Conservation (phyloP, 805 yeast species). For the Wickerhamiella domercqiae region DNA sequence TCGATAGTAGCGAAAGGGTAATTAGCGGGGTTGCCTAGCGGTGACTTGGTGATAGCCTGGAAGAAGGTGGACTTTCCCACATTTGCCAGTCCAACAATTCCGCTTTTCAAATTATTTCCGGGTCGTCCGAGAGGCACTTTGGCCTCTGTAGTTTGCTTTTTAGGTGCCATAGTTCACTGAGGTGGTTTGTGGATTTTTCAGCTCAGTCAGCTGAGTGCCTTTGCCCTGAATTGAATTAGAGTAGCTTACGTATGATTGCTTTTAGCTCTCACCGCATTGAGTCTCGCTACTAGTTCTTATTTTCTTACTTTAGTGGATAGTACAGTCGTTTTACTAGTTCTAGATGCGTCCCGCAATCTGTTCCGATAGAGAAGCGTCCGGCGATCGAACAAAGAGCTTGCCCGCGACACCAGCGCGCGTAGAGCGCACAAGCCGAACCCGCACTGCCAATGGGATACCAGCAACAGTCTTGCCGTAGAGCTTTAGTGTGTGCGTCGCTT, state of each 20-base stretch:
- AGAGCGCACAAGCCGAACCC: slow-evolving; percentile 30
- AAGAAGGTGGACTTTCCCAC: slow-evolving; percentile 96
- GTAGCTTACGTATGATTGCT: no score
- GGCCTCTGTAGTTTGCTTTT: slow-evolving; percentile 52
- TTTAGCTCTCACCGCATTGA: no score
- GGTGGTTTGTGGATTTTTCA: background rate
- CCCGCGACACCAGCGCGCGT: slow-evolving; percentile 32
- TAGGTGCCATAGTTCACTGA: slow-evolving; percentile 46
- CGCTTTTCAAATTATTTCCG: slow-evolving; percentile 56
- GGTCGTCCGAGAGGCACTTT: slow-evolving; percentile 75
- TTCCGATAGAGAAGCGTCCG: slow-evolving; percentile 31
- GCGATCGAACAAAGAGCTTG: slow-evolving; percentile 31
- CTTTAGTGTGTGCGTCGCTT: slow-evolving; percentile 55
- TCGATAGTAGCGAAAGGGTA: slow-evolving; percentile 97
- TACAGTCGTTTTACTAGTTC: no score
- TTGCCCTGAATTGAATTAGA: no score
- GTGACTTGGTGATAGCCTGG: slow-evolving; percentile 89
- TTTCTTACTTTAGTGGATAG: no score
- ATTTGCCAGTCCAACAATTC: slow-evolving; percentile 76
- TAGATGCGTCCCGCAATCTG: slow-evolving; percentile 31
- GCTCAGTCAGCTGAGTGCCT: background rate
- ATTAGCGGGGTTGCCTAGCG: slow-evolving; percentile 92
- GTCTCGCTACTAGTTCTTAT: no score
- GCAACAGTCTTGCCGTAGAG: slow-evolving; percentile 59
- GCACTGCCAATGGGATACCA: slow-evolving; percentile 33